Evolutionary conservation across 331 rosid species (phyloP), one percentile per base, ranked within the genome.

Genomic region (Malus hybrid): DNA sequence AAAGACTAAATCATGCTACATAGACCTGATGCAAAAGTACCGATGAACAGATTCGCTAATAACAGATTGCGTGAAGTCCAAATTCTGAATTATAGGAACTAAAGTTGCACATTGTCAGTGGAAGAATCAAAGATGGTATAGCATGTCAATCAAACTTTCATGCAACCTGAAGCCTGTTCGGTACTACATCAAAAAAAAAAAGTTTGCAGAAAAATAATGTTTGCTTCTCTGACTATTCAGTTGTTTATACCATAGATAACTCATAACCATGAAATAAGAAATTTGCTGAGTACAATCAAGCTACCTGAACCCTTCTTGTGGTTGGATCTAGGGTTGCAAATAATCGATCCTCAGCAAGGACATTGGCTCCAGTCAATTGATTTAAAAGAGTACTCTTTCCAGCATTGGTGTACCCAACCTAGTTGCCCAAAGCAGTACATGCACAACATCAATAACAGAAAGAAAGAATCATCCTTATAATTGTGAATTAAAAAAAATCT

Each of bases 301-400:
- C 72, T 69, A 95, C 97, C 97, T 89, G 98, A 39, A 95, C 99
- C 85, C 99, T 89, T 87, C 99, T 88, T 42, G 99, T 92, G 66
- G 97, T 92, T 76, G 99, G 99, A 89, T 95, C 97, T 77, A 95
- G 92, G 74, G 99, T 95, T 70, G 99, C 99, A 87, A 95, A 95
- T 82, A 90, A 83, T 81, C 85, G 85, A 84, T 95, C 97, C 93
- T 95, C 99, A 0, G 97, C 92, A 80, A 90, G 91, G 80, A 92
- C 99, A 81, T 85, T 87, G 73, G 97, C 97, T 82, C 97, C 99
- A 44, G 99, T 92, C 84, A 92, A 87, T 39, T 74, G 99, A 84
- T 95, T 95, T 70, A 92, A 79, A 76, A 95, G 96, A 11, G 99
- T 95, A 73, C 99, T 95, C 91, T 95, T 95, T 61, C 99, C 97